A percentile compares a stretch with the other conserved stretches of the same genome.
Evolutionary conservation across 2,329 filamentous ascomycete species (phyloP).

Genomic region (Myriosclerotinia curreyana): DNA sequence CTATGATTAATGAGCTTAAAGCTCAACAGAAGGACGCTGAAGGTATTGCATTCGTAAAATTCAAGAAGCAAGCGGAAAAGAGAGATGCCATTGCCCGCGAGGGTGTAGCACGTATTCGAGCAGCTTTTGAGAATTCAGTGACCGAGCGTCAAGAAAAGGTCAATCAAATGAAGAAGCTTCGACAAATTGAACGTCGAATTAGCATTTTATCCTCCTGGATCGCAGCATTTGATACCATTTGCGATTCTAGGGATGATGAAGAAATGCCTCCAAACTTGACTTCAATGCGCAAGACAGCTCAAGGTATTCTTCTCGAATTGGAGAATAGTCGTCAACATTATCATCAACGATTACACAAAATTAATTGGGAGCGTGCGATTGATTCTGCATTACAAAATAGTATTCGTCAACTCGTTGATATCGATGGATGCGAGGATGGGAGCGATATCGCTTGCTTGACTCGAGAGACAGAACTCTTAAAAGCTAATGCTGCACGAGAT

Average conservation of each 20-base stretch:
- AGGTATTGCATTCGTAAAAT: constrained; percentile 76
- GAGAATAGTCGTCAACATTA: constrained; percentile 89
- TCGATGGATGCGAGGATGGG: constrained; percentile 60
- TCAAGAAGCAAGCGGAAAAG: constrained; percentile 87
- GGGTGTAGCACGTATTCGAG: constrained; percentile 73
- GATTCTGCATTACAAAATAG: constrained; percentile 87
- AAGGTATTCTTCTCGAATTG: constrained; percentile 83
- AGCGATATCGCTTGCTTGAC: constrained; percentile 69
- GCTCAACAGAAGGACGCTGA: constrained; percentile 90
- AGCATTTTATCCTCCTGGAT: constrained; percentile 88
- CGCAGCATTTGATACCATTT: constrained; percentile 81
- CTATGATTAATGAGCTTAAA: constrained; percentile 92
- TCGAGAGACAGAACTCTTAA: constrained; percentile 82
- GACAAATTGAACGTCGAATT: constrained; percentile 80
- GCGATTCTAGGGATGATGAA: constrained; percentile 67
- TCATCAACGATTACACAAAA: constrained; percentile 76
- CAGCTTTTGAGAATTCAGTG: constrained; percentile 77
- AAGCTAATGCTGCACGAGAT: constrained; percentile 77
- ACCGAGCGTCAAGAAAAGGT: constrained; percentile 76
- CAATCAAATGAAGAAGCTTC: constrained; percentile 75
- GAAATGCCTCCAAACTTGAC: constrained; percentile 66
- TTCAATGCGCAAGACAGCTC: constrained; percentile 81
- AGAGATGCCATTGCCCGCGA: constrained; percentile 72
- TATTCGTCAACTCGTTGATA: constrained; percentile 73
- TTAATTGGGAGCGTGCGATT: constrained; percentile 81